phyloP scores from a whole-genome alignment of 2,329 filamentous ascomycete species.

The Alternaria ventricosa region DNA sequence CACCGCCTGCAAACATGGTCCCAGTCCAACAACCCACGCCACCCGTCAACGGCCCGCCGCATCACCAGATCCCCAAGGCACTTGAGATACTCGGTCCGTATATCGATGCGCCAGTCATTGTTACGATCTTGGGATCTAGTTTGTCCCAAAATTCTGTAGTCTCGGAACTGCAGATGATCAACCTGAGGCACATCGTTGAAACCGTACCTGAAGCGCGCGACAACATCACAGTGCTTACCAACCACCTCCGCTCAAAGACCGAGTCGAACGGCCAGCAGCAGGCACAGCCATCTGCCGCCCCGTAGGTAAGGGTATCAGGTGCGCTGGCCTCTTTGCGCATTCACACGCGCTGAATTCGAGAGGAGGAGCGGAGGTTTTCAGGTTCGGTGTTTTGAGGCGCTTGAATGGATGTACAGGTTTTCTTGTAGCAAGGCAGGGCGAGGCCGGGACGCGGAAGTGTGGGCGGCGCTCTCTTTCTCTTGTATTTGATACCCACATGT shows the following conservation, averaged over 20 bases:
- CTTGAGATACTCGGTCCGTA: slow-evolving; percentile 53
- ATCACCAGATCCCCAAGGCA: slow-evolving; percentile 46
- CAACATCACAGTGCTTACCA: slow-evolving; percentile 53
- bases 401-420: background rate
- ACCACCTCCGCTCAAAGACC: slow-evolving; percentile 27
- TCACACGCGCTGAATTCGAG: background rate
- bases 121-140: slow-evolving; percentile 43
- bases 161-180: slow-evolving; percentile 68
- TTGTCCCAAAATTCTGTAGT: slow-evolving; percentile 43
- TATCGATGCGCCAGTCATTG: slow-evolving; percentile 51
- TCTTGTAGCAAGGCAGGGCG: background rate
- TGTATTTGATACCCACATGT: slow-evolving; percentile 14
- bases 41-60: slow-evolving; percentile 21
- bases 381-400: slow-evolving; percentile 2
- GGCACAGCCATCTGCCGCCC: slow-evolving; percentile 2
- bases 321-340: background rate
- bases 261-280: slow-evolving; percentile 10
- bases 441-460: background rate
- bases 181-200: slow-evolving; percentile 73
- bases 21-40: slow-evolving; percentile 16
- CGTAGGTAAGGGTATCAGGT: background rate
- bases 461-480: slow-evolving; percentile 1
- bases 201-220: slow-evolving; percentile 69
- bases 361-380: background rate
- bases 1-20: slow-evolving; percentile 15